Conservation (phyloP, 805 yeast genomes). For the Maudiozyma serrabonitensis region DNA sequence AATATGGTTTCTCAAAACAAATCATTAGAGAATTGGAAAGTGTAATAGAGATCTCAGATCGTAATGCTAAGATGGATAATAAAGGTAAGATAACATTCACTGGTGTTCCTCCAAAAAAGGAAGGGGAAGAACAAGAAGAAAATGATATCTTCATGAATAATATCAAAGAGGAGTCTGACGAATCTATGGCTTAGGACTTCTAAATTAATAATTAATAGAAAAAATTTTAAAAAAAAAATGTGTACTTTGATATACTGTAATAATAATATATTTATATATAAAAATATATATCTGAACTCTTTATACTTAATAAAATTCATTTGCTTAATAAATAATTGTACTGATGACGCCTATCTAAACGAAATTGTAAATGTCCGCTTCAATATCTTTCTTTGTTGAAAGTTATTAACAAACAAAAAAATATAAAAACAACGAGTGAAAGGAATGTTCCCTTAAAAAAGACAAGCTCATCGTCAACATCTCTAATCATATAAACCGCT, state of each 20-base stretch:
- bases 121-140: conserved; percentile 3
- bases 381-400: too few species aligned
- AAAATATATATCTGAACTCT: too few species aligned
- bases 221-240: not conserved
- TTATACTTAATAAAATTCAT: too few species aligned
- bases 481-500: too few species aligned
- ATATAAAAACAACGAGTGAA: too few species aligned
- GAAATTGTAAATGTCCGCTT: too few species aligned
- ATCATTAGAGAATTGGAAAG: conserved; percentile 48
- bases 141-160: conserved; percentile 1
- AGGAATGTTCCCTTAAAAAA: too few species aligned
- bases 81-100: conserved; percentile 40
- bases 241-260: not conserved
- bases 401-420: too few species aligned
- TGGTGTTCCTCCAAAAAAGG: conserved; percentile 41
- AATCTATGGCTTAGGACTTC: conserved; percentile 1
- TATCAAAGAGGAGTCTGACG: conserved; percentile 9
- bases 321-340: too few species aligned
- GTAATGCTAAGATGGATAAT: conserved; percentile 49
- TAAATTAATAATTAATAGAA: not conserved
- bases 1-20: conserved; percentile 63
- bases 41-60: conserved; percentile 56
- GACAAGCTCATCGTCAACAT: too few species aligned
- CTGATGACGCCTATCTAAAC: too few species aligned
- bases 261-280: not conserved